Conservation (phyloP, 1,284 basidiomycete genomes). For the Quambalaria eucalypti region DNA sequence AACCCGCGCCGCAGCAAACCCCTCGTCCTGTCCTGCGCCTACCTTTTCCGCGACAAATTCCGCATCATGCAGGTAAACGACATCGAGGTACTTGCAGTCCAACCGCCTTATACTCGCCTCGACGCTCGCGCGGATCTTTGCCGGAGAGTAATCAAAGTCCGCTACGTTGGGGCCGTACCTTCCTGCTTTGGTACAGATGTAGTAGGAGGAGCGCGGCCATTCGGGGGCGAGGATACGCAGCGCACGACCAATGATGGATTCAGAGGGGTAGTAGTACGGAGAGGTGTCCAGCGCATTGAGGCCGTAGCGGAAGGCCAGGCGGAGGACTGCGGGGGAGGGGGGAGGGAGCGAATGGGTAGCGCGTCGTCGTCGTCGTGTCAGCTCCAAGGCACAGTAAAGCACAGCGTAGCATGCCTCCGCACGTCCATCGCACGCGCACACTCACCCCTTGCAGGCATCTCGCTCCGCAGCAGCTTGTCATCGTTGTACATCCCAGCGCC, state of each 20-base stretch:
- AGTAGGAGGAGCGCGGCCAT: constrained; percentile 48
- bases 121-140: constrained; percentile 62
- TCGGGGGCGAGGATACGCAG: constrained; percentile 46
- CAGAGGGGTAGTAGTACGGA: constrained; percentile 79
- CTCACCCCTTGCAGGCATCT: constrained; percentile 9
- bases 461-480: constrained; percentile 8
- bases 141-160: constrained; percentile 72
- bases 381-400: too few species aligned
- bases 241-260: constrained; percentile 66
- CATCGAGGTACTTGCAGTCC: constrained; percentile 55
- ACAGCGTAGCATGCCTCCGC: background rate
- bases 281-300: constrained; percentile 76
- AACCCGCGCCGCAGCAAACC: constrained; percentile 56
- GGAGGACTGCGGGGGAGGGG: constrained; percentile 49
- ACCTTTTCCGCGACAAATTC: constrained; percentile 69
- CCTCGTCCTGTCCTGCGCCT: constrained; percentile 50
- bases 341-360: background rate
- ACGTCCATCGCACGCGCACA: background rate
- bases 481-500: constrained; percentile 40
- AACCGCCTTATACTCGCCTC: constrained; percentile 64
- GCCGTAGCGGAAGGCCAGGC: constrained; percentile 64
- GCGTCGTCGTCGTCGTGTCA: background rate
- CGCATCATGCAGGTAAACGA: constrained; percentile 69
- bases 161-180: constrained; percentile 60
- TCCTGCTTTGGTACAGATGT: constrained; percentile 72